phyloP scores from a whole-genome alignment of 2,329 filamentous ascomycete species.

The Samsoniella hepiali region DNA sequence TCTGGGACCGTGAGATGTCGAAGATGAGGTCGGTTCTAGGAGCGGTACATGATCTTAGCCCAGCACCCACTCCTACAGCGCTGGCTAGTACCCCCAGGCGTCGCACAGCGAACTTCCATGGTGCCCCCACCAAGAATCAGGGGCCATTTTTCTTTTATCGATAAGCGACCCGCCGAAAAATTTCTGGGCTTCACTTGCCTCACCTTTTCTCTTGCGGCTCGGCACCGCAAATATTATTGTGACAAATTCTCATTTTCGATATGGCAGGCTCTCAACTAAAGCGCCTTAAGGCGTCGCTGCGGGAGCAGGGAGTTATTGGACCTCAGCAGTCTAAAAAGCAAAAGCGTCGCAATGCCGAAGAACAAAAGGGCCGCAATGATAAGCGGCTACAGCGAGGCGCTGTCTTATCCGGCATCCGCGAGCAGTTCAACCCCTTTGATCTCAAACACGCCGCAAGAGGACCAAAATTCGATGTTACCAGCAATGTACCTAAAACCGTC shows the following conservation, averaged over 20 bases:
- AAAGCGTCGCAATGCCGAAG: slow-evolving; percentile 69
- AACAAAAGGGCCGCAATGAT: slow-evolving; percentile 61
- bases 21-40: too few relatives aligned
- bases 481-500: slow-evolving; percentile 52
- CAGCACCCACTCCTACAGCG: too few relatives aligned
- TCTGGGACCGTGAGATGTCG: too few relatives aligned
- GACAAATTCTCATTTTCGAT: background rate
- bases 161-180: slow-evolving; percentile 16
- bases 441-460: slow-evolving; percentile 75
- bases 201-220: background rate
- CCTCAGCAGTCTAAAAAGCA: slow-evolving; percentile 96
- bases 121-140: too few relatives aligned
- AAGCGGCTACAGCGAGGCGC: slow-evolving; percentile 74
- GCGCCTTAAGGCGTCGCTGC: slow-evolving; percentile 85
- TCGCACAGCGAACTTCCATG: too few relatives aligned
- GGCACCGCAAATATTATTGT: background rate
- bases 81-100: too few relatives aligned
- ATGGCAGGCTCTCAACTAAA: slow-evolving; percentile 98
- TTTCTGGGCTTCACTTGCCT: background rate
- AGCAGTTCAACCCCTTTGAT: slow-evolving; percentile 98
- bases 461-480: slow-evolving; percentile 83
- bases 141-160: background rate
- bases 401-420: slow-evolving; percentile 80
- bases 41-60: too few relatives aligned
- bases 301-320: slow-evolving; percentile 84